A percentile compares a stretch with the other conserved stretches of the same genome.
Evolutionary conservation across 2,329 filamentous ascomycete genomes (phyloP).

Genomic region (Ophiostoma ips): DNA sequence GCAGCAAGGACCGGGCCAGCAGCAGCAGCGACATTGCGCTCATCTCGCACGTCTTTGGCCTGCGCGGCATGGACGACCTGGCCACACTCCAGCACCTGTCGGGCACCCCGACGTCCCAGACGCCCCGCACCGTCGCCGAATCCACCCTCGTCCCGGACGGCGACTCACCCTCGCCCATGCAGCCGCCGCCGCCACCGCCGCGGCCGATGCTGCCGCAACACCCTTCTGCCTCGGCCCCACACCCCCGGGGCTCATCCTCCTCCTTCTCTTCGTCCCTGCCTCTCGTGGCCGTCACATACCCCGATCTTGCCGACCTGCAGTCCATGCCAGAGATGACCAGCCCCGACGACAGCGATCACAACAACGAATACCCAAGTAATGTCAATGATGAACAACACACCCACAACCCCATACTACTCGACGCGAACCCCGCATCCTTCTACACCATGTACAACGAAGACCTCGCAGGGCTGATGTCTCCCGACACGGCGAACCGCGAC

Average conservation of each 20-base stretch:
- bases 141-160: background rate
- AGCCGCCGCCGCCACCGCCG: background rate
- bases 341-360: conserved; percentile 7
- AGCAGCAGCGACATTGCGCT: background rate
- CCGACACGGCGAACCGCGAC: background rate
- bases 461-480: background rate
- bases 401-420: background rate
- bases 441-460: conserved; percentile 16
- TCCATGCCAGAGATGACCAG: conserved; percentile 3
- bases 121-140: background rate
- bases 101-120: background rate
- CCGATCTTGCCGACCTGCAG: conserved; percentile 13
- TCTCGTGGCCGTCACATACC: conserved; percentile 14
- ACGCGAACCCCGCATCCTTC: conserved; percentile 17
- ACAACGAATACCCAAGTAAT: background rate
- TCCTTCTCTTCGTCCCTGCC: conserved; percentile 1
- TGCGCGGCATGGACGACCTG: background rate
- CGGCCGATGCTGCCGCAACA: background rate
- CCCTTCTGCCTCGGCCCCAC: too few relatives aligned
- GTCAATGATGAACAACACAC: background rate
- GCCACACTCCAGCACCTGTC: background rate
- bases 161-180: background rate
- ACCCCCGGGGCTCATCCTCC: too few relatives aligned
- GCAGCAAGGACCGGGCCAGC: background rate
- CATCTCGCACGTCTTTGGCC: conserved; percentile 1